Base-by-base conservation (phyloP, 805 yeast species). In the Myxozyma neglecta region DNA sequence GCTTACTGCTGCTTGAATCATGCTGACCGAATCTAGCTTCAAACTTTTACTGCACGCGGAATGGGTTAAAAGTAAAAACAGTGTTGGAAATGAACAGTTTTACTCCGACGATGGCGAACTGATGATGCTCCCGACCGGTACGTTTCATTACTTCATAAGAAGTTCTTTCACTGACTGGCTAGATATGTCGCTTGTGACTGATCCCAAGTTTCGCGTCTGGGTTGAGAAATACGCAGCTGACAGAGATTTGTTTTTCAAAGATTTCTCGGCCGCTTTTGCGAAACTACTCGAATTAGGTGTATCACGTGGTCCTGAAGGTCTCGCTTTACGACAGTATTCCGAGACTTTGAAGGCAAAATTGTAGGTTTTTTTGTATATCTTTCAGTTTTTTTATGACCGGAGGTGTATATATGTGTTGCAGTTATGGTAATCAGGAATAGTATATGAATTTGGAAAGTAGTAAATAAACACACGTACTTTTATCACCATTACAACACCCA, bases 271-370 rank as follows among this genome's bases (percentile, higher is more conserved):
- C 50, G 92, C 85, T 24, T 90, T 86, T 77, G 83, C 79, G 50
- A 89, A 87, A 73, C 73, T 90, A 67, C 69, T 90, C 48, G 96
- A 90, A 75, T 81, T 88, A 54, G 97, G 97, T 63, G 83, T 88
- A 37, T 77, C 79, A 32, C 88, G 87, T 73, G 87, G 86, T 11
- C 75, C 79, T 18, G 75, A 77, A 39, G 71, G 71, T 10, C 52
- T 37, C 29, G 67, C 67, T 11, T 14, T 53, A 16, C 45, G 67
- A 7, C 20, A 57, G 48, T 44, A 61, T 20, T 39, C 53, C 13
- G 29, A 11, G 9, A 32, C 34, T n/a, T 51, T 34, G 13, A 50
- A 52, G 29, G 60, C 60, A 20, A 43, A 44, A 16, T 16, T 44
- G 7, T 44, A 44, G 16, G 13, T 16, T 7, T 16, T 44, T 6